Evolutionary conservation across 352 stramenopile genomes (phyloP).

Genomic region (Pythium oligandrum): DNA sequence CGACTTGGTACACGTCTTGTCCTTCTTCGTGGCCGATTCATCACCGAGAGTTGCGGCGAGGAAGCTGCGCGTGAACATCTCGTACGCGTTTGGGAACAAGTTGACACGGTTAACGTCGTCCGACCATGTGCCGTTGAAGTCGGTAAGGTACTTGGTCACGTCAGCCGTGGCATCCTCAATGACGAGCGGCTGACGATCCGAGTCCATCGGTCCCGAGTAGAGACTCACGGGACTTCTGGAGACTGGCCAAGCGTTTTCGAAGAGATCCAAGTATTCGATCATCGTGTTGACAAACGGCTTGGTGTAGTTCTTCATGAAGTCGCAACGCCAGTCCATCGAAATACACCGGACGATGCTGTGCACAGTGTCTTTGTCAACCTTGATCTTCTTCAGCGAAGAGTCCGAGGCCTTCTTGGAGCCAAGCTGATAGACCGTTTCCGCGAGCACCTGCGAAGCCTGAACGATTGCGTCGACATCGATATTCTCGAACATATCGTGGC

Average conservation of each 20-base stretch:
- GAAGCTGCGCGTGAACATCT: constrained; percentile 72
- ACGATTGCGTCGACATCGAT: constrained; percentile 49
- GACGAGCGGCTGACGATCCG: constrained; percentile 49
- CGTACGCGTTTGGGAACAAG: constrained; percentile 80
- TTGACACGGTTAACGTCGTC: constrained; percentile 47
- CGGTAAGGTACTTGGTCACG: constrained; percentile 22
- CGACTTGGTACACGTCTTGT: constrained; percentile 40
- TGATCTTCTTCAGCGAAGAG: constrained; percentile 16
- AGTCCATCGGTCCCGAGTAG: constrained; percentile 46
- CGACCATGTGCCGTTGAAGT: constrained; percentile 51
- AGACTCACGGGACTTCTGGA: constrained; percentile 50
- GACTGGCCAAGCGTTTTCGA: constrained; percentile 35
- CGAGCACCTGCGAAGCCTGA: constrained; percentile 64
- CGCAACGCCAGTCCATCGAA: constrained; percentile 59
- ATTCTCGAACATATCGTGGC: constrained; percentile 47
- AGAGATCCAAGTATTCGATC: constrained; percentile 59
- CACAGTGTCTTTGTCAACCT: constrained; percentile 57
- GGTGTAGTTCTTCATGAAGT: constrained; percentile 68
- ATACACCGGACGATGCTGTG: constrained; percentile 54
- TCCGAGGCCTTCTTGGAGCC: constrained; percentile 43
- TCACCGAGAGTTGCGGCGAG: constrained; percentile 47
- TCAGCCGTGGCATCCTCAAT: constrained; percentile 18
- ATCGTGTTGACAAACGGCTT: constrained; percentile 50
- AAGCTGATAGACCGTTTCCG: constrained; percentile 63
- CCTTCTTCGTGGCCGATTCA: constrained; percentile 19